Conservation (phyloP, 1,284 basidiomycete genomes). For the Malassezia pachydermatis region DNA sequence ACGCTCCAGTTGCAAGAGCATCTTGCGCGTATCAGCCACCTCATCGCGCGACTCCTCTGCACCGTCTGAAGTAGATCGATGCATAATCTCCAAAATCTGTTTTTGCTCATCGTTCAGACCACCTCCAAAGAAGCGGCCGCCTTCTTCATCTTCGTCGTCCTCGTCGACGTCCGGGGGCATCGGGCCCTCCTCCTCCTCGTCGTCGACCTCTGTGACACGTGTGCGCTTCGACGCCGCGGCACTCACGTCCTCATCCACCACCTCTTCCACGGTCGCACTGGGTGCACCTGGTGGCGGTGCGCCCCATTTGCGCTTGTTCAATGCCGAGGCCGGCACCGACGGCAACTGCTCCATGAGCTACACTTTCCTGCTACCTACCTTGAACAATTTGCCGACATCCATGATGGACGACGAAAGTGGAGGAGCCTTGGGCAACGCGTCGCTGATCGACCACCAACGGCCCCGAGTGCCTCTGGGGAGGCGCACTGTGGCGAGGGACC, state of each 20-base stretch:
- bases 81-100: slow-evolving; percentile 42
- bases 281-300: slow-evolving; percentile 20
- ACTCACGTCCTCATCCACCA: neutral
- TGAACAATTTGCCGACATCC: slow-evolving; percentile 46
- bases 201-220: slow-evolving; percentile 19
- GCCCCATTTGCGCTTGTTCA: slow-evolving; percentile 42
- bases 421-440: neutral
- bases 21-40: slow-evolving; percentile 59
- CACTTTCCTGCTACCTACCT: slow-evolving; percentile 22
- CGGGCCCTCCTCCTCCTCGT: slow-evolving; percentile 10
- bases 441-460: neutral
- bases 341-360: slow-evolving; percentile 25
- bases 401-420: no score
- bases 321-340: slow-evolving; percentile 31
- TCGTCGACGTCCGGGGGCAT: slow-evolving; percentile 3
- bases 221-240: slow-evolving; percentile 16
- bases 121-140: slow-evolving; percentile 41
- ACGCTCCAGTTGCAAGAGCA: slow-evolving; percentile 72
- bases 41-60: slow-evolving; percentile 4
- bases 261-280: slow-evolving; percentile 13
- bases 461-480: neutral
- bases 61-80: slow-evolving; percentile 16
- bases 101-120: slow-evolving; percentile 40
- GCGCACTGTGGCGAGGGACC: neutral
- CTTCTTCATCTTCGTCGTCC: slow-evolving; percentile 38